Base-by-base conservation (phyloP, 1,284 basidiomycete genomes). In the Laetiporus sulphureus region DNA sequence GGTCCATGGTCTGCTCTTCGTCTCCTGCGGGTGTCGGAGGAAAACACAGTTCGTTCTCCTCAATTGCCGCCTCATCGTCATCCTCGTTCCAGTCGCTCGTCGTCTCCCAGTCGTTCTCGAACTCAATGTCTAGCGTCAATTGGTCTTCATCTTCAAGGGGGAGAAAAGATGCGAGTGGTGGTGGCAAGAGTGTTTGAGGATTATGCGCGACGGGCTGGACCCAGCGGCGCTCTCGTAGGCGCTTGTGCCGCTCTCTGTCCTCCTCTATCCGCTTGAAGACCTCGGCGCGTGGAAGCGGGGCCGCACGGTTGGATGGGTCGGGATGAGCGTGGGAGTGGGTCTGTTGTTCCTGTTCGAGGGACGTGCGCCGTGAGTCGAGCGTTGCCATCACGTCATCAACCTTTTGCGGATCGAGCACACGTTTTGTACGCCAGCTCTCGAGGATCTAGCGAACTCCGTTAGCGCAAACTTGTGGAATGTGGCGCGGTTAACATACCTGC, bases 241-340 rank as follows among this genome's bases (percentile, higher is more conserved):
- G 79, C 63, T 97, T 96, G 58, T 97, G 93, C 51, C 94, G 76
- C 59, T 97, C 93, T 2, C 93, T 74, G 61, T 97, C 94, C 55
- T 95, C 93, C 60, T 97, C 93, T 47, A 97, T 95, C 3, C 92
- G 81, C 34, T 86, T 81, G 49, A 92, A 76, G 20, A 93, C 79
- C 46, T 96, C 91, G 31, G 70, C 60, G 40, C 66, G 75, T 36
- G 66, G 78, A 52, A 80, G 80, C 62, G 50, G 57, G 38, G 61
- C 56, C 40, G 60, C 38, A 24, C 25, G 52, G 52, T 1, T 45
- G 40, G 16, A 53, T 41, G 18, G 59, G 49, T 21, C 54, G 51
- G 7, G 55, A 42, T 10, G 59, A 37, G 45, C 20, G 42, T 49
- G 29, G 46, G 51, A 31, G 49, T 55, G 18, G 46, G 33, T 51